These are phyloP conservation scores for Nephelium lappaceum DNA, from an alignment of 345 rosid species.

Conservation along the genomic window DNA sequence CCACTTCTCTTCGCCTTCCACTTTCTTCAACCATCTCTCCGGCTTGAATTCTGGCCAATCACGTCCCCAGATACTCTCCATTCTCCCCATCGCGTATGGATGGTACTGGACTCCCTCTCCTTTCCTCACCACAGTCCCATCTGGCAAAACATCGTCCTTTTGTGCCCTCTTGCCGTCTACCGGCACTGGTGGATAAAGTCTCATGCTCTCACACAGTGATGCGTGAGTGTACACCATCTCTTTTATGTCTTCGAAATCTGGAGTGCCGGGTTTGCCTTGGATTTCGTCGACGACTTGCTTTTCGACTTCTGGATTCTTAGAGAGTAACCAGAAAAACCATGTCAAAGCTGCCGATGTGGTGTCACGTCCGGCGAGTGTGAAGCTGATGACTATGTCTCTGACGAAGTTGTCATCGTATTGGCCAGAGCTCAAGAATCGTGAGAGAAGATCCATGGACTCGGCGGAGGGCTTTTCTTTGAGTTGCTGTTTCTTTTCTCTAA, in stretches of 20 bases:
- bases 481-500: conserved; percentile 49
- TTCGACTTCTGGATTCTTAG: conserved; percentile 41
- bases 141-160: conserved; percentile 38
- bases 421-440: conserved; percentile 50
- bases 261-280: conserved; percentile 20
- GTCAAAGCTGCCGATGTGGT: conserved; percentile 77
- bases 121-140: conserved; percentile 53
- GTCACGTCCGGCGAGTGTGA: conserved; percentile 69
- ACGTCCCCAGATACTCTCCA: conserved; percentile 47
- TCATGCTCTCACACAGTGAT: conserved; percentile 53
- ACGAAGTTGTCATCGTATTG: conserved; percentile 47
- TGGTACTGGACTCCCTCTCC: conserved; percentile 43
- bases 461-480: conserved; percentile 14
- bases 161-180: conserved; percentile 41
- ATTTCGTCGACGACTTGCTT: conserved; percentile 46
- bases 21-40: conserved; percentile 48
- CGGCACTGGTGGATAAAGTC: conserved; percentile 67
- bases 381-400: conserved; percentile 62
- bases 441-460: conserved; percentile 39
- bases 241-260: conserved; percentile 40
- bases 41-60: conserved; percentile 55
- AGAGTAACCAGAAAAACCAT: conserved; percentile 75
- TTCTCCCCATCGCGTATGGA: conserved; percentile 57
- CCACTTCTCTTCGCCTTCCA: conserved; percentile 36
- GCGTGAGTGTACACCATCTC: conserved; percentile 66